Base-by-base conservation (phyloP, 2,329 filamentous ascomycete genomes). In the Colletotrichum sp. region DNA sequence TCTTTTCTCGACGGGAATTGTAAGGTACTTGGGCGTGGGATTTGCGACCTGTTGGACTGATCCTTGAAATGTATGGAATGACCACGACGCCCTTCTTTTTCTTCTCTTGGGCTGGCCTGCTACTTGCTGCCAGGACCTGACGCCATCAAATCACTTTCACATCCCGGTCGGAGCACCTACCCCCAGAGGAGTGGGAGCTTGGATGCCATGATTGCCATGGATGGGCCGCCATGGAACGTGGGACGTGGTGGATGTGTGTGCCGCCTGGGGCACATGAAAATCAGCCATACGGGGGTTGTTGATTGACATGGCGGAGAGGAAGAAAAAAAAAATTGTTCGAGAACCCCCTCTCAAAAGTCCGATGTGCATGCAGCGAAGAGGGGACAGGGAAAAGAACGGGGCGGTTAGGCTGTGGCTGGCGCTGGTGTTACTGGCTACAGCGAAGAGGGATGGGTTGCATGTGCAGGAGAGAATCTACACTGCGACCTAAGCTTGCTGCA, bases 361-460 rank as follows among this genome's bases (percentile, higher is more conserved):
- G 73, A 73, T 68, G 68, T 30, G 36, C 68, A 66, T 39, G 61
- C 36, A 74, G 32, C 43, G 57, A 34, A 74, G 43, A 34, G 34
- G 26, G 26, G n/a, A 59, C 26, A 24, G 13, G 16, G 48, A 63
- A 65, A 70, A 74, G 18, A 74, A 64, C 32, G 59, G 67, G 66
- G 71, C 66, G 39, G 71, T 48, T 74, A n/a, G 66, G 66, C 57
- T 65, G 43, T 70, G 66, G 71, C 71, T 71, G 43, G 43, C 66
- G 59, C 59, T 34, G 30, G 59, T n/a, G 59, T 32, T 5, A 57
- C 48, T 60, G 30, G 52, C 26, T 28, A 34, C 48, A 60, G 48
- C 32, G 5, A 34, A 28, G 24, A 43, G 24, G 64, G 34, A 18
- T 70, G 43, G 43, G 43, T 48, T 48, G 43, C 43, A 48, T 48